These are phyloP conservation scores for Mycogone perniciosa DNA, from an alignment of 2,329 filamentous ascomycete species.

Conservation along the genomic window DNA sequence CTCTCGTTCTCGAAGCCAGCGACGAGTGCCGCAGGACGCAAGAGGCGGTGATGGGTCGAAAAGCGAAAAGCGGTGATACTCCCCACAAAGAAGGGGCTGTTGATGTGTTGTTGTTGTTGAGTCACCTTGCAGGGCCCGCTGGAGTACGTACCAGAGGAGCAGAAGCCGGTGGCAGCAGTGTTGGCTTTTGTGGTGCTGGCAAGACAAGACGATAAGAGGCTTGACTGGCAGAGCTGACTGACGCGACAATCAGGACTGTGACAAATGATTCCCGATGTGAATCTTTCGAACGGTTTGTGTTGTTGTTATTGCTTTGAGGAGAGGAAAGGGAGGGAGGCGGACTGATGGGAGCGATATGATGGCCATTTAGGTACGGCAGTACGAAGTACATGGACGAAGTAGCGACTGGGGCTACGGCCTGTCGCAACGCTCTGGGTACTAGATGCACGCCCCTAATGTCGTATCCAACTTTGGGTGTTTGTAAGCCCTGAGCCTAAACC, in stretches of 20 bases:
- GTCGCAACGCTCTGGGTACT: conserved; percentile 9
- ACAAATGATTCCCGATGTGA: conserved; percentile 51
- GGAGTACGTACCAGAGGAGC: conserved; percentile 29
- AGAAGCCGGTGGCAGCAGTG: conserved; percentile 21
- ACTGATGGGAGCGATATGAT: conserved; percentile 19
- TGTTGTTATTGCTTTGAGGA: conserved; percentile 45
- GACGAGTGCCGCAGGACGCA: conserved; percentile 2
- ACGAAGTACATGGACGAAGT: conserved; percentile 7
- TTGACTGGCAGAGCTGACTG: conserved; percentile 44
- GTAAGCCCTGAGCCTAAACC: conserved; percentile 7
- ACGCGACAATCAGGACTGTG: conserved; percentile 55
- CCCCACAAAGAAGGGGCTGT: conserved; percentile 7
- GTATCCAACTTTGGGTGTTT: neutral
- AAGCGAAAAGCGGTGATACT: conserved; percentile 5
- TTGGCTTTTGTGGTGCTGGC: conserved; percentile 20
- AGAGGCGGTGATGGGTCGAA: conserved; percentile 8
- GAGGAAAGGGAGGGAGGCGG: conserved; percentile 29
- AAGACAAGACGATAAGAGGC: conserved; percentile 22
- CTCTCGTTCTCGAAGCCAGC: neutral
- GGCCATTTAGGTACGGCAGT: conserved; percentile 5
- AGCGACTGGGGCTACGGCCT: conserved; percentile 4
- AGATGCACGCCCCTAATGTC: conserved; percentile 5
- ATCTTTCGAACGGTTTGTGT: conserved; percentile 44
- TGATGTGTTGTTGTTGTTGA: conserved; percentile 13
- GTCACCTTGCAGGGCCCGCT: conserved; percentile 14